Conservation (phyloP, 73 alveolate species). For the Paramecium tetraurelia region DNA sequence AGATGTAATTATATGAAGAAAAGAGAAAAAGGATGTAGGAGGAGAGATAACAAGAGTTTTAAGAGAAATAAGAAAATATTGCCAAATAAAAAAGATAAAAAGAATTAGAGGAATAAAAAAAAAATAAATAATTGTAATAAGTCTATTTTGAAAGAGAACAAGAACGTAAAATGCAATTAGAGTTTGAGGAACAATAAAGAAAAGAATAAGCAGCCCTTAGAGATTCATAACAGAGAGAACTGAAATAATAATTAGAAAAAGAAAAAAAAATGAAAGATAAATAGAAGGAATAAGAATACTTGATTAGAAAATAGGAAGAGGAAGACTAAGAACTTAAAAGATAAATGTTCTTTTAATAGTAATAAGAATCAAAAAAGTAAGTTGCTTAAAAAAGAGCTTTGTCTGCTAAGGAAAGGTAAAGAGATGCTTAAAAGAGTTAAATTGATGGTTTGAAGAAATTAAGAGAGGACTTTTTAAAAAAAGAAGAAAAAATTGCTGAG, state of each 20-base stretch:
- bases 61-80: neutral
- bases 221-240: neutral
- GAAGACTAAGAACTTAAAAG: conserved; percentile 37
- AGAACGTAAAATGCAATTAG: neutral
- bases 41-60: neutral
- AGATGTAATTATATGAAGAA: neutral
- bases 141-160: neutral
- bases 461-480: neutral
- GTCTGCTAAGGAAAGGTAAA: conserved; percentile 31
- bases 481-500: neutral
- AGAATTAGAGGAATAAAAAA: neutral
- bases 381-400: conserved; percentile 3
- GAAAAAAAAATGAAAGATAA: neutral
- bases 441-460: neutral
- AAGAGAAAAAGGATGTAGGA: neutral
- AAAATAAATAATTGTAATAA: neutral
- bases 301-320: neutral
- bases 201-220: neutral
- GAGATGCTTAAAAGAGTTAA: conserved; percentile 13
- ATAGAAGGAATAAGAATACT: neutral
- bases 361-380: neutral
- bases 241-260: neutral
- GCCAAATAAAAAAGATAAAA: conserved; percentile 1
- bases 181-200: conserved; percentile 13
- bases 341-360: neutral